A percentile compares a stretch with the other conserved stretches of the same genome.
phyloP scores from a whole-genome alignment of 345 rosid genomes.

The Microthlaspi erraticum region DNA sequence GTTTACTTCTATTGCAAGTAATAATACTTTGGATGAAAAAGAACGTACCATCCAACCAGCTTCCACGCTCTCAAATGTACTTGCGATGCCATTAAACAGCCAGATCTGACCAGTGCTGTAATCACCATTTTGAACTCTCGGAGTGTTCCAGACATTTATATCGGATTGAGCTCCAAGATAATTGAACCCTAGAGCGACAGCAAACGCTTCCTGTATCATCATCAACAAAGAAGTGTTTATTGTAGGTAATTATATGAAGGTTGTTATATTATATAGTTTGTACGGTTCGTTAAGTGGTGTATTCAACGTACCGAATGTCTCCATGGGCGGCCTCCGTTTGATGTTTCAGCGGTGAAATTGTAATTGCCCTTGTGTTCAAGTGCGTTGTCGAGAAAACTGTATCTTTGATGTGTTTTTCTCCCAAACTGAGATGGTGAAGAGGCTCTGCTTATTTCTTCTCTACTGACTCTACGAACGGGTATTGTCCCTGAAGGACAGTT shows the following conservation, averaged over 20 bases:
- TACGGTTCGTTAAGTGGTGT: neutral
- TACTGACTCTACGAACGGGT: conserved; percentile 52
- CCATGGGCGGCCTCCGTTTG: no score
- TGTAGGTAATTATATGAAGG: neutral
- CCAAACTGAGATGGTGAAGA: conserved; percentile 45
- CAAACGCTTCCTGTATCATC: conserved; percentile 41
- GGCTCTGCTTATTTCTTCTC: conserved; percentile 52
- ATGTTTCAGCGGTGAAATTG: neutral
- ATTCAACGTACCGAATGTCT: no score
- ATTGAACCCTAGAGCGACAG: conserved; percentile 44
- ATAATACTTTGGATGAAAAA: neutral
- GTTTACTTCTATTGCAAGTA: neutral
- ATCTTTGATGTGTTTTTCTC: conserved; percentile 31
- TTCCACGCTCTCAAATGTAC: conserved; percentile 49
- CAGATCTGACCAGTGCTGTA: conserved; percentile 54
- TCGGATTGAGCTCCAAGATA: conserved; percentile 49
- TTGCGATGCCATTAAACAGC: conserved; percentile 44
- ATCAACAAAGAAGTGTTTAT: neutral
- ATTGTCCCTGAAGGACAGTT: conserved; percentile 55
- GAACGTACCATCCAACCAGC: conserved; percentile 55
- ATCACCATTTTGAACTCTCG: conserved; percentile 34
- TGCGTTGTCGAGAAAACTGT: conserved; percentile 20
- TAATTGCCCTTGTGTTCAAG: conserved; percentile 11
- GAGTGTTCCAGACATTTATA: conserved; percentile 62
- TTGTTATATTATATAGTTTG: no score